Base-by-base conservation (phyloP, 2,329 filamentous ascomycete genomes). In the Monilinia vaccinii-corymbosi region DNA sequence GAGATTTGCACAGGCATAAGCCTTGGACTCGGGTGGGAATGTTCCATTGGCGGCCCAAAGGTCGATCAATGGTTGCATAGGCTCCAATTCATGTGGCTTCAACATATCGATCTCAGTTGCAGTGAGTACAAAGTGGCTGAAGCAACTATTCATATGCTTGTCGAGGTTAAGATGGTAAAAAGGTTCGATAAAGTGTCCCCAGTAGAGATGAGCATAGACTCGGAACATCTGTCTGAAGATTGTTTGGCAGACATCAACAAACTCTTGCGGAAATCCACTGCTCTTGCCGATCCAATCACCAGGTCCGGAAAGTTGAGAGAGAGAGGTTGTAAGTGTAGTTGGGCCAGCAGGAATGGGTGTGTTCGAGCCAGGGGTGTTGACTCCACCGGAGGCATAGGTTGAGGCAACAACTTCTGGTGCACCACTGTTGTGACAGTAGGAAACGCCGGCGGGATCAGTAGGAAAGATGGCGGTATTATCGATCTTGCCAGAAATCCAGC, bases 141-240 rank as follows among this genome's bases (percentile, higher is more conserved):
- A 94, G 75, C 88, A 91, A 73, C 88, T 91, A 78, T 94, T 94
- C 63, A 93, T 80, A 68, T 90, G 87, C 72, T 91, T 88, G 73
- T 88, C 86, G 11, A 88, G 77, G 76, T 89, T 91, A 65, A 93
- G 80, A 73, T 92, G 87, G 75, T 91, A 93, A 75, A 91, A 91
- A 6, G 88, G 88, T 66, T 91, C 88, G 62, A 86, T 78, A 75
- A 90, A 99, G 75, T 99, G 94, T 60, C 92, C 90, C 82, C 96
- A 97, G 79, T 99, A 99, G 63, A 99, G 85, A 75, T 99, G 94
- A 51, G 94, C 88, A 72, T 99, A 99, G 68, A 97, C 93, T 62
- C 94, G 89, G 80, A 99, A 97, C 88, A 99, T 97, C 76, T 97
- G 94, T 69, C 92, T 88, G 78, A 97, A 93, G 70, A 97, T 94